phyloP scores from a whole-genome alignment of 1,139 yeast species.

The Saccharomyces hybrid region DNA sequence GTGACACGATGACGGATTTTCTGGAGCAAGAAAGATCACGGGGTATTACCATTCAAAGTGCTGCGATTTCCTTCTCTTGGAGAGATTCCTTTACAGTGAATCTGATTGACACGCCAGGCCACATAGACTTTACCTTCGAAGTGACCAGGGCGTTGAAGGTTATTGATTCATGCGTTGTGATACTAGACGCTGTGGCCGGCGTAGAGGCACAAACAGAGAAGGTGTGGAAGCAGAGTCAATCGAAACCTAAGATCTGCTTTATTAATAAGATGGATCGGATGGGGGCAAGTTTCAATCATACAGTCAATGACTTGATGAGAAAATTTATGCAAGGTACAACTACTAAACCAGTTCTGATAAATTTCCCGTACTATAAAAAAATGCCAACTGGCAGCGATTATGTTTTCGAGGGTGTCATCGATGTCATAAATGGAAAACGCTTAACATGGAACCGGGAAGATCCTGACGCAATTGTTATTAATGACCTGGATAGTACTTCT shows the following conservation, averaged over 20 bases:
- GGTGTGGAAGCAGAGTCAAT: slow-evolving; percentile 84
- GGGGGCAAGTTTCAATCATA: slow-evolving; percentile 90
- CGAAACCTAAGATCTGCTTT: slow-evolving; percentile 68
- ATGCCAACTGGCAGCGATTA: slow-evolving; percentile 35
- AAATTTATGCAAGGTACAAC: slow-evolving; percentile 41
- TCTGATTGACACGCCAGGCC: slow-evolving; percentile 96
- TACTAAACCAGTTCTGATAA: slow-evolving; percentile 66
- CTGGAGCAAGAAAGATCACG: slow-evolving; percentile 83
- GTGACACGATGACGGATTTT: slow-evolving; percentile 93
- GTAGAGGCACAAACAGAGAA: slow-evolving; percentile 97
- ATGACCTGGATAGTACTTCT: slow-evolving; percentile 31
- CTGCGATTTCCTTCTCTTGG: slow-evolving; percentile 93
- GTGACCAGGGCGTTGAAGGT: slow-evolving; percentile 85
- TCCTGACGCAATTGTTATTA: slow-evolving; percentile 34
- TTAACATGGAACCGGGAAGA: slow-evolving; percentile 49
- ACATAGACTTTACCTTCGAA: slow-evolving; percentile 94
- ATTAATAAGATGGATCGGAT: slow-evolving; percentile 93
- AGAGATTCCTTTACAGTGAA: slow-evolving; percentile 52
- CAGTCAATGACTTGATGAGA: slow-evolving; percentile 76
- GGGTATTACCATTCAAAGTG: slow-evolving; percentile 94
- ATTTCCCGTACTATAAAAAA: slow-evolving; percentile 59
- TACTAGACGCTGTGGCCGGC: slow-evolving; percentile 93
- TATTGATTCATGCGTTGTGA: slow-evolving; percentile 87
- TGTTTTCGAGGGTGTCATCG: slow-evolving; percentile 72
- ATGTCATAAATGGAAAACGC: slow-evolving; percentile 60